Evolutionary conservation across 352 stramenopile genomes (phyloP), one percentile per base, ranked within the genome.

Genomic region (Pythium brachiatum): DNA sequence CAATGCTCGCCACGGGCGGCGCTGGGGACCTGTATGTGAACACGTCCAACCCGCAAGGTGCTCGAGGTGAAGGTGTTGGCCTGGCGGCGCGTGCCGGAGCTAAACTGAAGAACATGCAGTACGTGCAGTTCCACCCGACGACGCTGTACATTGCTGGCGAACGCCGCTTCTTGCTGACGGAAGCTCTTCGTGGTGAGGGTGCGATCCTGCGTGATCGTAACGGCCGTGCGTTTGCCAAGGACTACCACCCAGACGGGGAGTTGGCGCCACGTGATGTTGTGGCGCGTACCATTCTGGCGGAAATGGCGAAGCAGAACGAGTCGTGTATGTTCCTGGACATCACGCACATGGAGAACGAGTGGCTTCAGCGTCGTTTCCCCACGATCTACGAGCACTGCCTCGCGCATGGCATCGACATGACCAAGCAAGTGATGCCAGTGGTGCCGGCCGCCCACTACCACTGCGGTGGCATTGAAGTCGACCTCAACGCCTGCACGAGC

Each of bases 71-170:
- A 27, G 87, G 87, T 11, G 74, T 92, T 21, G 85, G 76, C 0
- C 69, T 98, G 52, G 95, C 92, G 8, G 76, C 81, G 13, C 75
- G 93, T 55, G 86, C 78, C 7, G 87, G 77, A 23, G 83, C 83
- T 21, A 81, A 78, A 54, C 75, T 94, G 25, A 86, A 92, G 68
- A 91, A 97, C 69, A 94, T 98, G 89, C 92, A 98, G 74, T 98
- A 97, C 68, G 90, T 98, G 26, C 95, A 98, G 77, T 98, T 98
- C 69, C 95, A 98, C 74, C 95, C 95, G 8, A 98, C 95, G 4
- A 96, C 95, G n/a, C 67, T 98, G 20, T 97, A 82, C 72, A 88
- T 98, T 26, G 89, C 92, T 3, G 75, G 79, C 11, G 88, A 98
- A 69, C 74, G 86, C 29, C 84, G 92, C 34, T 98, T 98, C 67